Conservation (phyloP, 73 alveolate species). For the Tetrahymena malaccensis region DNA sequence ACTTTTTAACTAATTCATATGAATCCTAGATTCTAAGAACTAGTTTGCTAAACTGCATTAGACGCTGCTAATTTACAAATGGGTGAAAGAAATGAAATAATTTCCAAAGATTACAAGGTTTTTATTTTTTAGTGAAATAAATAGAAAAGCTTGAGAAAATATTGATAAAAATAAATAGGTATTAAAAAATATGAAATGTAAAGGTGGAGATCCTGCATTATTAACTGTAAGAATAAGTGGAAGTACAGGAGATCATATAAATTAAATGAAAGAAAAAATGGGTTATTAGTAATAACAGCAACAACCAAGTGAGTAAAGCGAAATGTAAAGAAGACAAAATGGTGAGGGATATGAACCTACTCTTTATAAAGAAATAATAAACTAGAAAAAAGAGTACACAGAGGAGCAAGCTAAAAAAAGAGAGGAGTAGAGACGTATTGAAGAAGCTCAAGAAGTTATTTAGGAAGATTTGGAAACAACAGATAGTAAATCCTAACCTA, state of each 20-base stretch:
- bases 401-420: slow-evolving; percentile 14
- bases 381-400: slow-evolving; percentile 30
- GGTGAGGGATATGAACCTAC: slow-evolving; percentile 55
- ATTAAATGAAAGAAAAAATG: slow-evolving; percentile 60
- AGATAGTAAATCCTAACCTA: slow-evolving; percentile 47
- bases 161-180: not conserved
- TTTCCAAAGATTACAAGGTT: slow-evolving; percentile 83
- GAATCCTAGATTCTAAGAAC: slow-evolving; percentile 62
- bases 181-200: slow-evolving; percentile 84
- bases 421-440: slow-evolving; percentile 15
- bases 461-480: slow-evolving; percentile 53
- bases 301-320: slow-evolving; percentile 16
- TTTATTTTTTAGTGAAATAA: not conserved
- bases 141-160: not conserved
- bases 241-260: slow-evolving; percentile 17
- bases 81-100: slow-evolving; percentile 81
- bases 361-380: slow-evolving; percentile 64
- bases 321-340: slow-evolving; percentile 37
- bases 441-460: slow-evolving; percentile 52
- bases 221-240: slow-evolving; percentile 32
- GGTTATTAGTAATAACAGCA: slow-evolving; percentile 19
- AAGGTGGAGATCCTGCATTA: slow-evolving; percentile 85
- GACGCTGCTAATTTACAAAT: slow-evolving; percentile 76
- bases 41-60: slow-evolving; percentile 79
- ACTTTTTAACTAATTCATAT: slow-evolving; percentile 52